A percentile compares a stretch with the other conserved stretches of the same genome.
phyloP scores from a whole-genome alignment of 176 grass and related monocot genomes.

The Oryza rufipogon region DNA sequence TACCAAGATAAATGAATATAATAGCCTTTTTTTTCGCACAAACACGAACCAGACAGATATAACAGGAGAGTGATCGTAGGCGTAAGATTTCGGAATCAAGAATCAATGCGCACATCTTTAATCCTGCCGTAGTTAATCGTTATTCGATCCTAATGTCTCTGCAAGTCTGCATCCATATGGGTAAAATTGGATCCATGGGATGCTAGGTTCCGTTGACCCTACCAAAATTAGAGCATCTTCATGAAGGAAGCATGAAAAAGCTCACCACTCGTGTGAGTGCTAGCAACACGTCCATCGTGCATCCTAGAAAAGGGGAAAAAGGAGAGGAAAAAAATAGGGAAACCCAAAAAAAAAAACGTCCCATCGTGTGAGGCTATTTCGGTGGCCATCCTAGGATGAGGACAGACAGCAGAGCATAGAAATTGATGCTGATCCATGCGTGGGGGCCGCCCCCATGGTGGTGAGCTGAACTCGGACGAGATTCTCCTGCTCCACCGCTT shows the following conservation, averaged over 20 bases:
- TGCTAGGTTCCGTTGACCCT: background rate
- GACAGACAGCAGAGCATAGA: background rate
- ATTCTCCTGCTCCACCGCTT: background rate
- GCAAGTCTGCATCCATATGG: too few species aligned
- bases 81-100: background rate
- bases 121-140: background rate
- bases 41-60: background rate
- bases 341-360: background rate
- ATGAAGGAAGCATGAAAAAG: background rate
- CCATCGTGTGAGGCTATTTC: background rate
- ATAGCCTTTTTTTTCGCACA: background rate
- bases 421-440: conserved; percentile 29
- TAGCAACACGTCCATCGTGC: background rate
- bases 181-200: background rate
- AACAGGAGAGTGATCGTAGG: background rate
- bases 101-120: background rate
- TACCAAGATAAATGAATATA: conserved; percentile 30
- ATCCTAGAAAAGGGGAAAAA: too few species aligned
- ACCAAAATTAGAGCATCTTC: background rate
- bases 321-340: too few species aligned
- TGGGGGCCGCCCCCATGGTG: background rate
- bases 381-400: background rate
- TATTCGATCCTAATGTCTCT: background rate
- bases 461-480: background rate
- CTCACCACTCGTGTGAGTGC: background rate